Evolutionary conservation across 2,329 filamentous ascomycete genomes (phyloP).

Genomic region (Kalaharituber pfeilii): DNA sequence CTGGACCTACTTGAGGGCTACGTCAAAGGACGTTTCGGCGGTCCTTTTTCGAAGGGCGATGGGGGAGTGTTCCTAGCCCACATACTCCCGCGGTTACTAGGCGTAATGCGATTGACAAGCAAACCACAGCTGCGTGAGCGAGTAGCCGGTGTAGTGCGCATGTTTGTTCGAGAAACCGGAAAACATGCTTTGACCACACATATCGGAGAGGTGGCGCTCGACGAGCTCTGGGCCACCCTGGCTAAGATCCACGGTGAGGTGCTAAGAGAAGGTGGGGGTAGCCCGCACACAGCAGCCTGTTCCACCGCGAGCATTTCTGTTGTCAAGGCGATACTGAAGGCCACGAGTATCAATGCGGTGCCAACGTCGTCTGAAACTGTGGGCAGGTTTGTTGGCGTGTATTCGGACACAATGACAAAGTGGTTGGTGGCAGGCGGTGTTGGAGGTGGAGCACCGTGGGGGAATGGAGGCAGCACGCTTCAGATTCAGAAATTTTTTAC

Average conservation of each 20-base stretch:
- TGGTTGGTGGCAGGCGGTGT: constrained; percentile 33
- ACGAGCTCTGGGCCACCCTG: constrained; percentile 41
- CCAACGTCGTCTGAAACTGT: constrained; percentile 31
- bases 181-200: constrained; percentile 11
- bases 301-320: constrained; percentile 55
- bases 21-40: constrained; percentile 40
- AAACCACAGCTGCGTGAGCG: constrained; percentile 56
- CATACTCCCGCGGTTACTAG: constrained; percentile 56
- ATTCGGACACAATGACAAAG: constrained; percentile 42
- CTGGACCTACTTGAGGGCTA: constrained; percentile 77
- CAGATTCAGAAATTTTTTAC: constrained; percentile 2
- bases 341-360: constrained; percentile 20
- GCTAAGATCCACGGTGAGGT: constrained; percentile 51
- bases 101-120: constrained; percentile 58
- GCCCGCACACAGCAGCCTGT: constrained; percentile 55
- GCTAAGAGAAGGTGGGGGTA: constrained; percentile 39
- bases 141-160: constrained; percentile 51
- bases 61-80: constrained; percentile 50
- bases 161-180: constrained; percentile 48
- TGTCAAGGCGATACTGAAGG: constrained; percentile 42
- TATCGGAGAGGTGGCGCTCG: constrained; percentile 28
- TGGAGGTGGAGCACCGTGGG: background rate
- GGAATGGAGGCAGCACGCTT: background rate
- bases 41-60: constrained; percentile 15
- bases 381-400: constrained; percentile 43